Conservation (phyloP, 805 yeast genomes). For the Kodamaea laetipori region DNA sequence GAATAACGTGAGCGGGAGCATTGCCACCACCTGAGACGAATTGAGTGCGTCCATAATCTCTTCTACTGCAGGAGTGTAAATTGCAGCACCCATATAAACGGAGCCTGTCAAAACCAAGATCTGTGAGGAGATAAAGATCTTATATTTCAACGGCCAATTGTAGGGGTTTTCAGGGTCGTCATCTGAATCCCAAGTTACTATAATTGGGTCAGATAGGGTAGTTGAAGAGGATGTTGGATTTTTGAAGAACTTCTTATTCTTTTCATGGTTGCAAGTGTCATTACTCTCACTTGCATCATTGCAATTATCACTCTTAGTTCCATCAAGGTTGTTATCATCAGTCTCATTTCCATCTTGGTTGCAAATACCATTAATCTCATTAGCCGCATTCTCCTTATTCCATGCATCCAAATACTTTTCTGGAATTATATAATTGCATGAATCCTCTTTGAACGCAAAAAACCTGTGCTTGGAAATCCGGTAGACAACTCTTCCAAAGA, state of each 20-base stretch:
- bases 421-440: slow-evolving; percentile 31
- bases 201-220: slow-evolving; percentile 10
- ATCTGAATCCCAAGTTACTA: slow-evolving; percentile 39
- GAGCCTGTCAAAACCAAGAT: slow-evolving; percentile 49
- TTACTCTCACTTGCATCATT: too few relatives aligned
- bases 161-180: slow-evolving; percentile 58
- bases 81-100: slow-evolving; percentile 58
- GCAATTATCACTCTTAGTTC: too few relatives aligned
- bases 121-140: slow-evolving; percentile 38
- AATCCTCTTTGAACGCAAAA: slow-evolving; percentile 30
- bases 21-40: slow-evolving; percentile 46
- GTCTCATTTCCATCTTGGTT: not conserved
- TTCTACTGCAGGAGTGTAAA: slow-evolving; percentile 53
- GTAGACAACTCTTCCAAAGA: slow-evolving; percentile 28
- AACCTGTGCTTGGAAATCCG: slow-evolving; percentile 26
- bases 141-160: slow-evolving; percentile 53
- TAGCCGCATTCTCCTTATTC: too few relatives aligned
- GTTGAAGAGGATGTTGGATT: not conserved
- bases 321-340: not conserved
- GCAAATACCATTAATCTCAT: too few relatives aligned
- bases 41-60: slow-evolving; percentile 47
- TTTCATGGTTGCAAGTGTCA: too few relatives aligned
- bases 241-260: not conserved
- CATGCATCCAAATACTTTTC: slow-evolving; percentile 35
- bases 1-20: slow-evolving; percentile 54